phyloP scores from a whole-genome alignment of 1,284 basidiomycete genomes.

The Testicularia cyperi region DNA sequence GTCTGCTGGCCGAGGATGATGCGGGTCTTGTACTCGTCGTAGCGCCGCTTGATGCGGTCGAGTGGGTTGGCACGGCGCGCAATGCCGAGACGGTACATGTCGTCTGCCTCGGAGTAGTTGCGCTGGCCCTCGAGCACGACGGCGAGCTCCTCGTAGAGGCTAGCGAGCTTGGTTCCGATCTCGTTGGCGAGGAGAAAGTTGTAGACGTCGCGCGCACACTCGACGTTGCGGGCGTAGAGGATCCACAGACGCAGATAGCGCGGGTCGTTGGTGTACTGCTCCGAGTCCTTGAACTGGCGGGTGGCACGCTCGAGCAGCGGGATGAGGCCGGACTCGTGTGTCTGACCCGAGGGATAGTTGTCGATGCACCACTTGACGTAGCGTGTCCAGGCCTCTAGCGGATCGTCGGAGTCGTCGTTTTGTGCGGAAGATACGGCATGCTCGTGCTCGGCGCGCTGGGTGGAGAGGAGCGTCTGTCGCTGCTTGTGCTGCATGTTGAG shows the following conservation, averaged over 20 bases:
- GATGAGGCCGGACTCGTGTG: conserved; percentile 66
- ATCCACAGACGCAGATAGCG: conserved; percentile 88
- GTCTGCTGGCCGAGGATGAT: conserved; percentile 32
- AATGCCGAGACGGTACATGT: conserved; percentile 80
- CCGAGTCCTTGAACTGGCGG: conserved; percentile 75
- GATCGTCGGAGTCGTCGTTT: conserved; percentile 47
- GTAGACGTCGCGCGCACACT: conserved; percentile 53
- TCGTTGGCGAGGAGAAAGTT: conserved; percentile 74
- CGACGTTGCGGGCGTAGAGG: conserved; percentile 65
- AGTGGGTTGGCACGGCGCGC: conserved; percentile 76
- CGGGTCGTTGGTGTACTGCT: conserved; percentile 78
- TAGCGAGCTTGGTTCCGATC: conserved; percentile 75
- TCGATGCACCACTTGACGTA: conserved; percentile 72
- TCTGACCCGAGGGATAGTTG: conserved; percentile 68
- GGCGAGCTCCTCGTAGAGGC: conserved; percentile 85
- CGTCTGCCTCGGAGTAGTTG: conserved; percentile 71
- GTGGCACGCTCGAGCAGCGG: conserved; percentile 76
- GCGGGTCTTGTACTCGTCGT: conserved; percentile 76
- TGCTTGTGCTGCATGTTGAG: conserved; percentile 52
- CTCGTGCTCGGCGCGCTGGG: conserved; percentile 48
- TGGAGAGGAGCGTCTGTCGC: conserved; percentile 40
- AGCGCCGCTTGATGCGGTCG: conserved; percentile 79
- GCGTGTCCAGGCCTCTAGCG: conserved; percentile 54
- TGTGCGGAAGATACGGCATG: conserved; percentile 22
- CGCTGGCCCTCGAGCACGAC: conserved; percentile 71